Base-by-base conservation (phyloP, 495 filamentous ascomycete species). In the Lindgomyces ingoldianus region DNA sequence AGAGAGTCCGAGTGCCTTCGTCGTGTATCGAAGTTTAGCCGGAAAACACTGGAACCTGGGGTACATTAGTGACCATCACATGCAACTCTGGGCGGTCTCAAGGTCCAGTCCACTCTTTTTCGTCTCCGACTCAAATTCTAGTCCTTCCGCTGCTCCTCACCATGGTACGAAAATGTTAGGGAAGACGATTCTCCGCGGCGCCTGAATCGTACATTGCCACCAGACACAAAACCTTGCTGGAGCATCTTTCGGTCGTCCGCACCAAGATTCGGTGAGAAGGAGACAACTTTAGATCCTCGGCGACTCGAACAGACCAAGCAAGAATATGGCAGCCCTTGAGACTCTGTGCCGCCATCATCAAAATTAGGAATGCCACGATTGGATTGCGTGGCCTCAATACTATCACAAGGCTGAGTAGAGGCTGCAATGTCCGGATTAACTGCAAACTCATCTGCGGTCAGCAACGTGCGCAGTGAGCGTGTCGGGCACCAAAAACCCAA, bases 61-160 rank as follows among this genome's bases (percentile, higher is more conserved):
- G 64, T 67, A 62, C 63, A 60, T 53, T 66, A 66, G 63, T 25
- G 53, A 11, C 29, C n/a, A 29, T 60, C 54, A 57, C 62, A 57
- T 58, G 51, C 27, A 39, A 11, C 22, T 50, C n/a, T 50, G 2
- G 22, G 19, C 12, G 48, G 1, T 41, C 30, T 26, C 19, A 16
- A 36, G 21, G 29, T 27, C 50, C 24, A 39, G 4, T 11, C 51
- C 22, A 12, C 49, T 21, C 25, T 27, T 16, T 16, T 19, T 27
- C 16, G 49, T 14, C 33, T 39, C 33, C 33, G 33, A 39, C 33
- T 39, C 33, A 39, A 39, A 39, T 39, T 39, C 33, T 39, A 39
- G 33, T 14, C n/a, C n/a, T 14, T 39, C 33, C 33, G 33, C 33
- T 39, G 33, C 33, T 39, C 33, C 33, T 39, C 33, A 39, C 33